phyloP scores from a whole-genome alignment of 495 filamentous ascomycete species.

The Trichoderma virens region DNA sequence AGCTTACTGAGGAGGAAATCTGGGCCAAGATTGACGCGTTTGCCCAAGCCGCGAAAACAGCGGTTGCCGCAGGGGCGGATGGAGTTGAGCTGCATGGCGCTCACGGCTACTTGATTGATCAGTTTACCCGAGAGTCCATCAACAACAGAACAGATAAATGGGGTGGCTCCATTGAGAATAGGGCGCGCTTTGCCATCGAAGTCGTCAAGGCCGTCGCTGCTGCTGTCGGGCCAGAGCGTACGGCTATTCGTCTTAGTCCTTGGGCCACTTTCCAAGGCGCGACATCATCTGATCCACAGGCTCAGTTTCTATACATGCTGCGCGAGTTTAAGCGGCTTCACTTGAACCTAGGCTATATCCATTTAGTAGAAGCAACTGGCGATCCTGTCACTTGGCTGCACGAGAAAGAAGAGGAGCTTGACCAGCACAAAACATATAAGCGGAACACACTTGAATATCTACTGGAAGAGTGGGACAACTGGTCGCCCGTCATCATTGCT shows the following conservation, averaged over 20 bases:
- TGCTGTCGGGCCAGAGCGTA: constrained; percentile 56
- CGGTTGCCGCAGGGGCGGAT: constrained; percentile 64
- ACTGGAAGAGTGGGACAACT: constrained; percentile 33
- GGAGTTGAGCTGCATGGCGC: constrained; percentile 69
- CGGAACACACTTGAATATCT: constrained; percentile 45
- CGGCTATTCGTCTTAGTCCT: constrained; percentile 58
- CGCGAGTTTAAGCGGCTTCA: constrained; percentile 31
- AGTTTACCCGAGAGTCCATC: constrained; percentile 56
- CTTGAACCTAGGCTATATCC: constrained; percentile 55
- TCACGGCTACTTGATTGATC: constrained; percentile 70
- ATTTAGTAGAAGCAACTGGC: constrained; percentile 45
- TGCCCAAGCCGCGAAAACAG: constrained; percentile 52
- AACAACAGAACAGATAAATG: constrained; percentile 61
- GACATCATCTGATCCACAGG: constrained; percentile 53
- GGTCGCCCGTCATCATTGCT: constrained; percentile 46
- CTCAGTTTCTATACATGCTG: constrained; percentile 55
- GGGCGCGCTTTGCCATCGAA: constrained; percentile 59
- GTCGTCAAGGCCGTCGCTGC: constrained; percentile 51
- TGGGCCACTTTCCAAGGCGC: constrained; percentile 61
- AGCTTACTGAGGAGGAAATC: constrained; percentile 52
- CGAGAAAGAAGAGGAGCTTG: not conserved
- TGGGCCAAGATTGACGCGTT: constrained; percentile 45
- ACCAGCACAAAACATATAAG: not conserved
- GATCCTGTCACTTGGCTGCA: not conserved
- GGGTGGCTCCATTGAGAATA: constrained; percentile 67